Base-by-base conservation (phyloP, 352 stramenopile species). In the Pythium apleroticum region DNA sequence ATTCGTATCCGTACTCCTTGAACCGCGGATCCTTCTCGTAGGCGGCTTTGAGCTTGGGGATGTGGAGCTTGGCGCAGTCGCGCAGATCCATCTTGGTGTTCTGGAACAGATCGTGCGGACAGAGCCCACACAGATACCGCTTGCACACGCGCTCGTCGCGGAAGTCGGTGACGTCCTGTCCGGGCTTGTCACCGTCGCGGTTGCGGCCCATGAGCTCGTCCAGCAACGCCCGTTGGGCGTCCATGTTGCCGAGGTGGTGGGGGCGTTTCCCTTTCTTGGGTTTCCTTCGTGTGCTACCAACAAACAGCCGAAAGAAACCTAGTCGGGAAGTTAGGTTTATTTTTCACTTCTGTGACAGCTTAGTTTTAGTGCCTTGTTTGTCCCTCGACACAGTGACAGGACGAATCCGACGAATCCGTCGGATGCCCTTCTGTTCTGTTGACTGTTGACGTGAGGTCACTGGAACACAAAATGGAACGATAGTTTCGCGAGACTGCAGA, bases 151-250 rank as follows among this genome's bases (percentile, higher is more conserved):
- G 76, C 45, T 72, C 33, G 66, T 94, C 80, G 14, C 74, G 71
- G 53, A 87, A 96, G 75, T 95, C 81, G 30, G 62, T 66, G 25
- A 90, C 74, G 35, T 93, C 86, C 52, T 95, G 86, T n/a, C 91
- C 71, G 5, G 87, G 84, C 39, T 78, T 76, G 64, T 96, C 89
- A 14, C 88, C 87, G 69, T 97, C 92, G 62, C 91, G 86, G 74
- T 97, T 97, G 9, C 91, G 80, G 33, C 91, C 91, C 91, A 97
- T 97, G 46, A 97, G 84, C 55, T 84, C 78, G 72, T 97, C 91
- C 54, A 97, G 76, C 54, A 97, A 71, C 59, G 84, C 89, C 50
- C 89, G 85, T 71, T 97, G 89, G 28, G 76, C 81, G 58, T 97
- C 89, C 84, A 96, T 92, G 19, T 28, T 68, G 39, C 14, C 37